A percentile compares a stretch with the other conserved stretches of the same genome.
phyloP scores from a whole-genome alignment of 495 filamentous ascomycete species.

The Penicillium paradoxum region DNA sequence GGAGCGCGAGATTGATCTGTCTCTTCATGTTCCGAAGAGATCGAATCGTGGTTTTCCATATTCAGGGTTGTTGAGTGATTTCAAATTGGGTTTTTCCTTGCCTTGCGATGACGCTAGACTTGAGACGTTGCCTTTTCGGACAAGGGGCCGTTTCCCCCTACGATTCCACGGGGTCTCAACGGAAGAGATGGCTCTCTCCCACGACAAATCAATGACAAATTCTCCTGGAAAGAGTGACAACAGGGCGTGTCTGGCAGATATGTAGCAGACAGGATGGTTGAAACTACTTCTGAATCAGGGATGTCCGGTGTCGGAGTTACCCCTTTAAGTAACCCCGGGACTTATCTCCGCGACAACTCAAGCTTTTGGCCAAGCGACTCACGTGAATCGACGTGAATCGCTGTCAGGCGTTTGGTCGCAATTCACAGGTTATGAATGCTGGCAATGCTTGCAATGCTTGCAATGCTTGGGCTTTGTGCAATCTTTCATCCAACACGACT shows the following conservation, averaged over 20 bases:
- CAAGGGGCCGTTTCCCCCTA: not conserved
- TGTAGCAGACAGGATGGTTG: not conserved
- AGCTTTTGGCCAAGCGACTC: too few species aligned
- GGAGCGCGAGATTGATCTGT: conserved; percentile 6
- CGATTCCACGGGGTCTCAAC: not conserved
- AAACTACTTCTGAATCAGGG: not conserved
- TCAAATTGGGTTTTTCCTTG: not conserved
- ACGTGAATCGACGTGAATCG: too few species aligned
- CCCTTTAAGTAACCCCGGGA: not conserved
- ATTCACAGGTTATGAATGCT: too few species aligned
- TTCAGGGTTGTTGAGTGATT: not conserved
- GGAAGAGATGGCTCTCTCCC: not conserved
- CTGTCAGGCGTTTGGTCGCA: not conserved
- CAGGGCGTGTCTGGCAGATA: not conserved
- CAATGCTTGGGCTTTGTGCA: too few species aligned
- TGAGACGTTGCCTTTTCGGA: not conserved
- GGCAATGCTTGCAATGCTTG: too few species aligned
- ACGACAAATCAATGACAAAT: too few species aligned
- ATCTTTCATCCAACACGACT: too few species aligned
- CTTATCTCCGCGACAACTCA: conserved; percentile 8
- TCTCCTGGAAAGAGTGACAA: too few species aligned
- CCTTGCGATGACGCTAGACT: conserved; percentile 1
- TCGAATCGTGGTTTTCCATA: conserved; percentile 7
- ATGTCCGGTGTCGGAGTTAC: conserved; percentile 20
- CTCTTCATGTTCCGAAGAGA: conserved; percentile 2